These are phyloP conservation scores for Penicillium occitanis DNA, from an alignment of 2,329 filamentous ascomycete genomes.

Conservation along the genomic window DNA sequence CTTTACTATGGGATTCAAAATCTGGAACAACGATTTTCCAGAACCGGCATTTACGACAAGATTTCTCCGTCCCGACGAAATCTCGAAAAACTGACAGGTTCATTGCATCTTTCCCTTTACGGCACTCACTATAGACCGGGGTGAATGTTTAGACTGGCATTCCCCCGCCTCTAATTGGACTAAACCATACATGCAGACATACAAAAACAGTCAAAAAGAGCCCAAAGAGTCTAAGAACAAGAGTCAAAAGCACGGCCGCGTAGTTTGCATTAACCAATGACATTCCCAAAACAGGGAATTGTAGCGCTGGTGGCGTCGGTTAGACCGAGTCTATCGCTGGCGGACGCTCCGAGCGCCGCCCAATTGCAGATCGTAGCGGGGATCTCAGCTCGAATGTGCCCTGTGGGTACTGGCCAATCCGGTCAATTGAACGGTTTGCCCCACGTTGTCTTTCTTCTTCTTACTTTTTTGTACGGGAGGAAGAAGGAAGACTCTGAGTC, in stretches of 20 bases:
- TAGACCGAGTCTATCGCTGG: constrained; percentile 15
- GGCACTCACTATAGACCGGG: background rate
- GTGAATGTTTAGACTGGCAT: background rate
- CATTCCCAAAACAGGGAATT: background rate
- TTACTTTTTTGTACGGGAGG: background rate
- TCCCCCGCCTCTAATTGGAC: background rate
- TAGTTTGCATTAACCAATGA: constrained; percentile 1
- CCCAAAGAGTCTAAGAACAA: background rate
- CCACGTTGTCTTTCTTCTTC: background rate
- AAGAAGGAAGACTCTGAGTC: background rate
- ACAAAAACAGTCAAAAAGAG: background rate
- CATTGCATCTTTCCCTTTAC: background rate
- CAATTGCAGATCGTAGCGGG: constrained; percentile 42
- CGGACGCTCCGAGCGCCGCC: constrained; percentile 35
- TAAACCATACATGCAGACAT: background rate
- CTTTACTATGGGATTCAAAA: background rate
- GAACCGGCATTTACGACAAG: background rate
- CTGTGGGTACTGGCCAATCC: constrained; percentile 1
- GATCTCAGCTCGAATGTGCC: constrained; percentile 33
- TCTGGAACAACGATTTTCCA: background rate
- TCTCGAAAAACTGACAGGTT: constrained; percentile 1
- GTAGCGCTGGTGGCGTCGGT: constrained; percentile 20
- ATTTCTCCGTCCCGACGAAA: background rate
- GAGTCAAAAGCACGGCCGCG: constrained; percentile 7
- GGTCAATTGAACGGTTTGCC: constrained; percentile 8